phyloP scores from a whole-genome alignment of 2,329 filamentous ascomycete species.

The Akanthomyces dipterigenus region DNA sequence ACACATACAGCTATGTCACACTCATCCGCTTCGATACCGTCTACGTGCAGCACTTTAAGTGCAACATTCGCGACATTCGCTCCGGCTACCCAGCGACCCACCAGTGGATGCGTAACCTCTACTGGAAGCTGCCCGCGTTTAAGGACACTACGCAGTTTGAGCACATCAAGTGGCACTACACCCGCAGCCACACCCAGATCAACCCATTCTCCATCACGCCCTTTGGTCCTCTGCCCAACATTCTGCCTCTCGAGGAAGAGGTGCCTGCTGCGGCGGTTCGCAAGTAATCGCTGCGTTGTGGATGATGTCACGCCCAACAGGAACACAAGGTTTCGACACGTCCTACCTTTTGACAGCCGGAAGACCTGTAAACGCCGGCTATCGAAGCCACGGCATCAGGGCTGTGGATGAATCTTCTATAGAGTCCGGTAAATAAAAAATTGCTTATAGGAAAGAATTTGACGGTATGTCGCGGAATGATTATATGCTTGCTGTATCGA shows the following conservation, averaged over 20 bases:
- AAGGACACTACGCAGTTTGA: slow-evolving; percentile 80
- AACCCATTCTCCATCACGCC: slow-evolving; percentile 72
- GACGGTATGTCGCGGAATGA: no score
- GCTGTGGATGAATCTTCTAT: no score
- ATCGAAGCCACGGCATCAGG: no score
- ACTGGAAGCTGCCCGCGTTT: slow-evolving; percentile 79
- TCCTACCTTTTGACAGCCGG: no score
- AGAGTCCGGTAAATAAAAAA: no score
- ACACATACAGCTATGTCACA: slow-evolving; percentile 50
- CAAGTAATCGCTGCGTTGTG: neutral
- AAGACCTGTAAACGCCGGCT: no score
- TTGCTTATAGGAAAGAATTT: no score
- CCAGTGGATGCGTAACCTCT: slow-evolving; percentile 73
- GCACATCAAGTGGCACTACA: slow-evolving; percentile 82
- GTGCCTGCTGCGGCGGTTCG: slow-evolving; percentile 44
- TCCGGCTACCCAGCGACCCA: slow-evolving; percentile 77
- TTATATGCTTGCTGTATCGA: no score
- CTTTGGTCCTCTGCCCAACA: slow-evolving; percentile 74
- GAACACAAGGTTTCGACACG: no score
- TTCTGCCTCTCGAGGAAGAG: slow-evolving; percentile 72
- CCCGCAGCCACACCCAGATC: slow-evolving; percentile 56
- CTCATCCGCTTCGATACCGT: slow-evolving; percentile 69
- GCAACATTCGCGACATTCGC: slow-evolving; percentile 78
- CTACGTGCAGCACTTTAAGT: slow-evolving; percentile 85
- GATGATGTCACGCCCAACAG: no score